Evolutionary conservation across 2,329 filamentous ascomycete genomes (phyloP).

Genomic region (Penicillium sp.): DNA sequence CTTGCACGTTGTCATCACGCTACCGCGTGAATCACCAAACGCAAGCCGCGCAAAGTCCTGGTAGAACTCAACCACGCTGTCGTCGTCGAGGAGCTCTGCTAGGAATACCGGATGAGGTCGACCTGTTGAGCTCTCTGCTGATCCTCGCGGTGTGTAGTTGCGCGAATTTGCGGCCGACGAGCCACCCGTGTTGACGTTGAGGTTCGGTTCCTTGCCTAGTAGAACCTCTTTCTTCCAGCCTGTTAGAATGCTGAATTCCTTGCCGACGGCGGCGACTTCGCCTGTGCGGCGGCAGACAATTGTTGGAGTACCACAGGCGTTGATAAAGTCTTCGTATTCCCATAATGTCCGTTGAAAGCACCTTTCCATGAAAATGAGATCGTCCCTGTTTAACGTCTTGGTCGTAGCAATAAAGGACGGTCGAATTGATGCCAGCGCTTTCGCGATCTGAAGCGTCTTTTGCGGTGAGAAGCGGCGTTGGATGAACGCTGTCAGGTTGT

Average conservation of each 20-base stretch:
- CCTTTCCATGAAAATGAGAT: constrained; percentile 97
- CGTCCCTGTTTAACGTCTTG: constrained; percentile 82
- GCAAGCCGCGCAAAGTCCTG: constrained; percentile 93
- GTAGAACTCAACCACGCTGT: constrained; percentile 92
- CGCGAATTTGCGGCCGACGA: constrained; percentile 50
- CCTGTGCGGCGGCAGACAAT: constrained; percentile 91
- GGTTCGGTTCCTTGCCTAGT: constrained; percentile 82
- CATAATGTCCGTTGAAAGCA: constrained; percentile 91
- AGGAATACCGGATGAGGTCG: constrained; percentile 81
- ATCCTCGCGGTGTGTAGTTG: constrained; percentile 55
- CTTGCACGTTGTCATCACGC: constrained; percentile 81
- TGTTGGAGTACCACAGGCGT: constrained; percentile 85
- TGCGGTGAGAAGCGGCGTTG: constrained; percentile 77
- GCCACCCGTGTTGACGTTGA: constrained; percentile 79
- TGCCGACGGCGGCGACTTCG: constrained; percentile 92
- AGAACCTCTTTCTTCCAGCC: constrained; percentile 92
- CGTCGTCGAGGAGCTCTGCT: constrained; percentile 90
- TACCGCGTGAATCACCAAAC: constrained; percentile 87
- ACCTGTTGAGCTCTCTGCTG: constrained; percentile 46
- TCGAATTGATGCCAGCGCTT: constrained; percentile 84
- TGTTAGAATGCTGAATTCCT: constrained; percentile 94
- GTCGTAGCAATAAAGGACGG: constrained; percentile 93
- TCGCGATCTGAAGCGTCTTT: constrained; percentile 81
- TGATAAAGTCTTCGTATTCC: constrained; percentile 92
- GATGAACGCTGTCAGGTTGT: constrained; percentile 81